Evolutionary conservation across 345 rosid genomes (phyloP), one percentile per base, ranked within the genome.

Genomic region (Linum trigynum): DNA sequence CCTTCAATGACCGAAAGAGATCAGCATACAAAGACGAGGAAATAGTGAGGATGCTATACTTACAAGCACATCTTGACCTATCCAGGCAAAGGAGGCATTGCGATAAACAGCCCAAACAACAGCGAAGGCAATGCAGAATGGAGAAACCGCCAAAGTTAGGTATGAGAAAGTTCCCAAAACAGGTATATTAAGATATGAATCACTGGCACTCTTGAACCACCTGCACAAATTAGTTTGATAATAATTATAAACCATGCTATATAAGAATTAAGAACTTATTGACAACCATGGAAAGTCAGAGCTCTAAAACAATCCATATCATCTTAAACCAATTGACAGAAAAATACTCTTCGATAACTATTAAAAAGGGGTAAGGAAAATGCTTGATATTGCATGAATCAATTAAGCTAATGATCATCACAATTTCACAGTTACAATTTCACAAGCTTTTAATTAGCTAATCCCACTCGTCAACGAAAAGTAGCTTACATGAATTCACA

Each of bases 11-110:
- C 53, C 11, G 14, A 48, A 48, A 15, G 53, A 15, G 14, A 48
- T 48, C 11, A 48, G 53, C 53, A 48, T 5, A 48, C 53, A 48
- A 48, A 48, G 53, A 9, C 53, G 2, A 48, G 53, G 0, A 48
- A 48, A 48, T 48, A 15, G 15, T 48, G 53, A 48, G 14, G 53
- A 48, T 48, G 14, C 2, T 9, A 77, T 69, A 66, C 89, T 84
- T 83, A 95, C 99, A 59, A 95, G 91, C 73, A 95, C 77, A 80
- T 95, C 96, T 83, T 95, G 99, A 67, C 99, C 99, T 59, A 95
- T 91, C 97, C 99, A 95, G 62, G 95, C 97, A 14, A 78, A 84
- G 61, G 90, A 81, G 69, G 7, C 55, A 38, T 69, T 66, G 58
- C 89, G 96, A 70, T 83, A 79, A 75, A 87, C 81, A 57, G 88